A percentile compares a stretch with the other conserved stretches of the same genome.
Evolutionary conservation across 2,329 filamentous ascomycete genomes (phyloP).

Genomic region (Stagonosporopsis vannaccii): DNA sequence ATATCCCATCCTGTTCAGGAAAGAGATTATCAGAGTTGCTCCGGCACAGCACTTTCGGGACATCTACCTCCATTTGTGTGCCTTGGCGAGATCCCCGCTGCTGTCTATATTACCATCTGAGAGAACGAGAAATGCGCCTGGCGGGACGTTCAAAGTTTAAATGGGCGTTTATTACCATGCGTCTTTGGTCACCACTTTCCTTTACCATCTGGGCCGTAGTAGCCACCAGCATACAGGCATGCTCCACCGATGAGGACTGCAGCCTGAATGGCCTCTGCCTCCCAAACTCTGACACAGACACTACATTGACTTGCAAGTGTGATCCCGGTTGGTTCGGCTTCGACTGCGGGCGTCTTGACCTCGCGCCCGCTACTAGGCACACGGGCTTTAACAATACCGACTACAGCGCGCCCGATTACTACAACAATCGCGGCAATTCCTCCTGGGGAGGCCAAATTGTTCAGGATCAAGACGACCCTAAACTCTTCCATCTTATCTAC

Average conservation of each 20-base stretch:
- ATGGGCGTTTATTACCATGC: not conserved
- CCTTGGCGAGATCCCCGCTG: not conserved
- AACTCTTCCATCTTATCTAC: conserved; percentile 56
- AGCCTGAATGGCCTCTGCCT: conserved; percentile 52
- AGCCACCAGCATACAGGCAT: conserved; percentile 13
- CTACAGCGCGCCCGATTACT: conserved; percentile 20
- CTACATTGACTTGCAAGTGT: conserved; percentile 23
- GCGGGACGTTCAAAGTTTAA: not conserved
- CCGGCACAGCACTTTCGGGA: conserved; percentile 6
- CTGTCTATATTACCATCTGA: not conserved
- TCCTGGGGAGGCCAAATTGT: conserved; percentile 60
- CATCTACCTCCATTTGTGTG: conserved; percentile 7
- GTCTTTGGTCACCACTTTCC: not conserved
- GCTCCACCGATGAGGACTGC: conserved; percentile 47
- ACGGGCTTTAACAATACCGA: conserved; percentile 58
- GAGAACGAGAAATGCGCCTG: not conserved
- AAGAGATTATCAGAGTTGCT: conserved; percentile 8
- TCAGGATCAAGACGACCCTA: conserved; percentile 50
- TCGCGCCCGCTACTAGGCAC: conserved; percentile 51
- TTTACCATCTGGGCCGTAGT: not conserved
- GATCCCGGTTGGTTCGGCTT: conserved; percentile 56
- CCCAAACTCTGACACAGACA: not conserved
- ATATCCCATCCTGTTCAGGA: not conserved
- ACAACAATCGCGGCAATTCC: conserved; percentile 47
- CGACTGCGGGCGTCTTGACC: conserved; percentile 57